A percentile compares a stretch with the other conserved stretches of the same genome.
These are phyloP conservation scores for Claviceps spartinae DNA, from an alignment of 2,329 filamentous ascomycete species.

Conservation along the genomic window DNA sequence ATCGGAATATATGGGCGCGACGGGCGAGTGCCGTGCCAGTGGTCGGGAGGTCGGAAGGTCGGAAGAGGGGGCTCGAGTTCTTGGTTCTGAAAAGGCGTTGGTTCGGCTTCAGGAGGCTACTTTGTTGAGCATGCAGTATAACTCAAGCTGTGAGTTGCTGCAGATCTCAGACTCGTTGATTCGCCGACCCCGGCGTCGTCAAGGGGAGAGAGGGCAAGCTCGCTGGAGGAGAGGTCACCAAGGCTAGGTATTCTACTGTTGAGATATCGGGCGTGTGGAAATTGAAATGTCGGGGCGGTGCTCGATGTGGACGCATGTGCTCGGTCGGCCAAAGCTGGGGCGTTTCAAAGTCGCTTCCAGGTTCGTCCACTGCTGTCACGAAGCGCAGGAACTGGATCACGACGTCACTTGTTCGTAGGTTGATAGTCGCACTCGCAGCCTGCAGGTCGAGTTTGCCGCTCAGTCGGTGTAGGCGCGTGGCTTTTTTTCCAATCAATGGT, in stretches of 20 bases:
- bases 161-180: neutral
- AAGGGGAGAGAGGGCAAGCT: neutral
- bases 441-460: neutral
- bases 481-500: conserved; percentile 2
- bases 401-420: conserved; percentile 4
- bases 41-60: conserved; percentile 1
- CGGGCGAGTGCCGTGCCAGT: conserved; percentile 10
- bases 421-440: neutral
- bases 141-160: neutral
- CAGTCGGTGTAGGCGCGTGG: conserved; percentile 1
- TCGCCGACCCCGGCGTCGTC: neutral
- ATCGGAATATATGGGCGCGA: conserved; percentile 37
- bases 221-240: neutral
- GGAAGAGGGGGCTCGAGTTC: neutral
- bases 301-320: neutral
- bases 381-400: neutral
- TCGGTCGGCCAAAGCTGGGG: neutral
- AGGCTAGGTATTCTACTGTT: neutral
- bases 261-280: neutral
- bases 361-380: conserved; percentile 1
- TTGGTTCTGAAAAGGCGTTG: neutral
- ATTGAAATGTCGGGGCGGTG: neutral
- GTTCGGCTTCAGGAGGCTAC: neutral
- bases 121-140: neutral
- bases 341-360: too few species aligned